phyloP scores from a whole-genome alignment of 148 eudicot species.

The Rhododendron vialii region DNA sequence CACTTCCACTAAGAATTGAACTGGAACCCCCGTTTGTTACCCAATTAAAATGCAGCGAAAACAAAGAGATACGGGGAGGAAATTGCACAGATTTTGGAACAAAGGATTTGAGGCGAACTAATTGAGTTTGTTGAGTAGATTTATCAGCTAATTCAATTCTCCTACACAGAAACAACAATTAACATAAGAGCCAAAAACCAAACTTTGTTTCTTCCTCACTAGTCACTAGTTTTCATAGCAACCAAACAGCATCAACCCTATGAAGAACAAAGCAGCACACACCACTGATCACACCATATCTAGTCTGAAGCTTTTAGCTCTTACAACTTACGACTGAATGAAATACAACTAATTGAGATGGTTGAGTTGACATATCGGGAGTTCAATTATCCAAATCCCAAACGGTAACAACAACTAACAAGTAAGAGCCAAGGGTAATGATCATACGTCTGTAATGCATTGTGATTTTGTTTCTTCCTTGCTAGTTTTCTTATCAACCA shows the following conservation, averaged over 20 bases:
- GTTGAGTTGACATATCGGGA: not conserved
- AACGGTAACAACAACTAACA: not conserved
- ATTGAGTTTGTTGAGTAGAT: not conserved
- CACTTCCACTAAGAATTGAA: not conserved
- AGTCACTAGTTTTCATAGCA: not conserved
- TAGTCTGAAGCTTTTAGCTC: not conserved
- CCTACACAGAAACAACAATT: not conserved
- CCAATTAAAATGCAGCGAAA: not conserved
- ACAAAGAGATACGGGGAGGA: not conserved
- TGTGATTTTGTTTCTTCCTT: not conserved
- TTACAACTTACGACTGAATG: not conserved
- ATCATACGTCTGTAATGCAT: no score
- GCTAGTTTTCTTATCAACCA: not conserved
- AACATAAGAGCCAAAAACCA: not conserved
- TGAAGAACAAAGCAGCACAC: not conserved
- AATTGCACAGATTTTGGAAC: not conserved
- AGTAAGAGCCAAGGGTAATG: not conserved
- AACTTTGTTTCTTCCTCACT: not conserved
- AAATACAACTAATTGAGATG: not conserved
- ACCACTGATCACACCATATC: not conserved
- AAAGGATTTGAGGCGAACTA: not conserved
- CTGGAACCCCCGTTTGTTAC: not conserved
- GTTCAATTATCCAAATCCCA: not conserved
- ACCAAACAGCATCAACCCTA: not conserved
- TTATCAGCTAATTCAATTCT: not conserved